Percentiles rank a stretch among this genome's conserved stretches.
These are phyloP conservation scores for Fonsecaea erecta DNA, from an alignment of 2,329 filamentous ascomycete genomes.

Conservation along the genomic window DNA sequence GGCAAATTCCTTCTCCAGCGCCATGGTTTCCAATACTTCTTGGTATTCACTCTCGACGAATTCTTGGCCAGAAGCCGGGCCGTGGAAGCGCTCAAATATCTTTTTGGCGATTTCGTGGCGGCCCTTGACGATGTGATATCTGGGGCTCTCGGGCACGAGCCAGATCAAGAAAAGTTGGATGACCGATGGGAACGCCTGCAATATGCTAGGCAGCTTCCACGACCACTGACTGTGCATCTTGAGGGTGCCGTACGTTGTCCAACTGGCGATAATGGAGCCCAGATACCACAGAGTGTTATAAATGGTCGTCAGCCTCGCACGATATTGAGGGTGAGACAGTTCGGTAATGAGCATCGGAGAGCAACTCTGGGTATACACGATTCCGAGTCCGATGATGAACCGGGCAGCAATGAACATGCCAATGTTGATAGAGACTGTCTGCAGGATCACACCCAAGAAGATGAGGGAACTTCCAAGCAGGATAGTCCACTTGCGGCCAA, in stretches of 20 bases:
- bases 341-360: slow-evolving; percentile 49
- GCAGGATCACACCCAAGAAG: slow-evolving; percentile 48
- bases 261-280: slow-evolving; percentile 57
- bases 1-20: slow-evolving; percentile 17
- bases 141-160: slow-evolving; percentile 69
- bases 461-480: slow-evolving; percentile 54
- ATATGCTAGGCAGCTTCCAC: slow-evolving; percentile 68
- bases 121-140: slow-evolving; percentile 57
- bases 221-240: slow-evolving; percentile 52
- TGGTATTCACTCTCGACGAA: slow-evolving; percentile 19
- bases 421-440: slow-evolving; percentile 52
- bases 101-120: slow-evolving; percentile 38
- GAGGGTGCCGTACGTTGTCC: slow-evolving; percentile 54
- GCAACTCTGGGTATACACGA: slow-evolving; percentile 46
- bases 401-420: slow-evolving; percentile 62
- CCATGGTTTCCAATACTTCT: slow-evolving; percentile 18
- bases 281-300: slow-evolving; percentile 61
- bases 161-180: slow-evolving; percentile 60
- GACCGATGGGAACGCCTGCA: slow-evolving; percentile 64
- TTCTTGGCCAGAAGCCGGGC: slow-evolving; percentile 40
- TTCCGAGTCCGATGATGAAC: slow-evolving; percentile 68
- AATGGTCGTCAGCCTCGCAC: slow-evolving; percentile 54
- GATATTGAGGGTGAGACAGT: slow-evolving; percentile 55
- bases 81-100: slow-evolving; percentile 46
- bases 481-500: slow-evolving; percentile 54